Evolutionary conservation across 2,329 filamentous ascomycete genomes (phyloP).

Genomic region (Elsinoe necatrix): DNA sequence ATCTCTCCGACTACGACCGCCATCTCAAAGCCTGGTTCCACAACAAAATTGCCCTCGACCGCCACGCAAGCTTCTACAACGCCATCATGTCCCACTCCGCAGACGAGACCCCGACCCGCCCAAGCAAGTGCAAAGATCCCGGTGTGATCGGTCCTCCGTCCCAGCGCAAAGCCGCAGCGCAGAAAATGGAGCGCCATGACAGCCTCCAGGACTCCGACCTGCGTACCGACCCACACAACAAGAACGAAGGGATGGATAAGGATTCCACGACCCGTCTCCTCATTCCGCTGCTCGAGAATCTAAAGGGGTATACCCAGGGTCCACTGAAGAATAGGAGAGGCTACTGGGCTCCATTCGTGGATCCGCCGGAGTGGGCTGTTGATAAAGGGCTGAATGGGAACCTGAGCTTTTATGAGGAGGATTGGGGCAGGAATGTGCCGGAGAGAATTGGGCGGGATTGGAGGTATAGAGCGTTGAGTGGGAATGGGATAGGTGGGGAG

Average conservation of each 20-base stretch:
- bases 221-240: background rate
- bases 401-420: conserved; percentile 35
- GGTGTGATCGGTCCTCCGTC: conserved; percentile 15
- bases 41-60: conserved; percentile 25
- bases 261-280: conserved; percentile 29
- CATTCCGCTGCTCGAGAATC: conserved; percentile 36
- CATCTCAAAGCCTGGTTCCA: conserved; percentile 36
- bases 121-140: background rate
- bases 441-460: conserved; percentile 31
- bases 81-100: conserved; percentile 20
- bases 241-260: background rate
- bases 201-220: background rate
- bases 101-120: background rate
- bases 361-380: conserved; percentile 32
- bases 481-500: conserved; percentile 16
- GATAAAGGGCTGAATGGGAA: conserved; percentile 32
- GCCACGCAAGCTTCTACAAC: conserved; percentile 27
- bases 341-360: conserved; percentile 35
- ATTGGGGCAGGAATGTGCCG: conserved; percentile 30
- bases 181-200: conserved; percentile 1
- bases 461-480: conserved; percentile 25
- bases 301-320: conserved; percentile 34
- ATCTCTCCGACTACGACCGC: conserved; percentile 22
- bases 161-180: background rate
- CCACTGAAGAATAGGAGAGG: conserved; percentile 27